Conservation (phyloP, 768 basidiomycete genomes). For the Lactifluus subvellereus region DNA sequence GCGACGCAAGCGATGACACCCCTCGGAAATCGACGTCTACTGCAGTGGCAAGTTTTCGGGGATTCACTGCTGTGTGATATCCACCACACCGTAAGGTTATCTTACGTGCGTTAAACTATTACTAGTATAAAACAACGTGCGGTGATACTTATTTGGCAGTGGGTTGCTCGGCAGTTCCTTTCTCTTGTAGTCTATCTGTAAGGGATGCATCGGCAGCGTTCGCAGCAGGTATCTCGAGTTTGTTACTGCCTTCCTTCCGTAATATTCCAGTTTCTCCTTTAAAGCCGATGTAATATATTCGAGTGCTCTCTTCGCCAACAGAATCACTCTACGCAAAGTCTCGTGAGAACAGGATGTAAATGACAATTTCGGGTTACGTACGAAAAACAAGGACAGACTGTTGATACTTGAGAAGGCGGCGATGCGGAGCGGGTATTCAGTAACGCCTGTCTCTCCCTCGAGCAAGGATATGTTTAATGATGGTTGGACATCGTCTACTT, state of each 20-base stretch:
- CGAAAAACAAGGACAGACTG: conserved; percentile 73
- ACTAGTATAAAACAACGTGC: not conserved
- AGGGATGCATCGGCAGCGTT: conserved; percentile 70
- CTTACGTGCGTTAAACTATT: not conserved
- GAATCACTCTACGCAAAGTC: conserved; percentile 49
- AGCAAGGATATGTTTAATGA: conserved; percentile 65
- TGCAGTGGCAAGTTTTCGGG: not conserved
- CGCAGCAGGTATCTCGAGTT: conserved; percentile 72
- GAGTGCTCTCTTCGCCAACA: conserved; percentile 54
- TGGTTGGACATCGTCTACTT: conserved; percentile 62
- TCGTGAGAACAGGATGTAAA: conserved; percentile 8
- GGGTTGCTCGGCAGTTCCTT: conserved; percentile 53
- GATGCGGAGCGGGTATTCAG: conserved; percentile 72
- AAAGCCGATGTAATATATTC: conserved; percentile 80
- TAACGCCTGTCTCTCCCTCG: conserved; percentile 61
- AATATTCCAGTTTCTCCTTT: conserved; percentile 59
- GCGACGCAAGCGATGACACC: not conserved
- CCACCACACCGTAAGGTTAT: not conserved
- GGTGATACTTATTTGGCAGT: conserved; percentile 42
- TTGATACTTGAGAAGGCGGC: conserved; percentile 74
- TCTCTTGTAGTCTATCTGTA: conserved; percentile 54
- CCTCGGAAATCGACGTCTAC: too few relatives aligned
- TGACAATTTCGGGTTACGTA: conserved; percentile 35
- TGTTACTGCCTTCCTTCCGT: conserved; percentile 54
- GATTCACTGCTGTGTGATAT: not conserved